Conservation (phyloP, 2,329 filamentous ascomycete species). For the Diaporthe helianthi region DNA sequence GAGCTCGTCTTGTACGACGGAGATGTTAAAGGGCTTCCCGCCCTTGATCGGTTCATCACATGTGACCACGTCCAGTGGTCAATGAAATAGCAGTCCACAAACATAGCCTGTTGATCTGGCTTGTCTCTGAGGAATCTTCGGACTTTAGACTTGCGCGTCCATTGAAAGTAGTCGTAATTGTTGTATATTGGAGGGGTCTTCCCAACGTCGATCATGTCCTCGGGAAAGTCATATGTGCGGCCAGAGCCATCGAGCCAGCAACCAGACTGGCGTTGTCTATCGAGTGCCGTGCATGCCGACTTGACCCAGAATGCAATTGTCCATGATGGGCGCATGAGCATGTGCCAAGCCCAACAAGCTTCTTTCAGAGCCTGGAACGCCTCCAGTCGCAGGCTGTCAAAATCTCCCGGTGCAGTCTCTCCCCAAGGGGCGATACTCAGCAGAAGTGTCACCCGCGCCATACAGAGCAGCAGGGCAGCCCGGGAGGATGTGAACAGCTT, state of each 20-base stretch:
- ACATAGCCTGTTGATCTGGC: too few species aligned
- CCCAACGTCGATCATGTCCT: neutral
- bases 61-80: neutral
- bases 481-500: too few species aligned
- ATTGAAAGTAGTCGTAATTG: neutral
- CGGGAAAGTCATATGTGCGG: neutral
- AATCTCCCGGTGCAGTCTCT: neutral
- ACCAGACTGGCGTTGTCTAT: neutral
- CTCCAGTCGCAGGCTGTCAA: neutral
- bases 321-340: neutral
- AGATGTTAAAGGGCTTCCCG: neutral
- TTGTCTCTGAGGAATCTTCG: too few species aligned
- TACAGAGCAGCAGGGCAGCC: neutral
- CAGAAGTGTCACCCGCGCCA: neutral
- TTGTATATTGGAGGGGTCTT: too few species aligned
- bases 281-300: neutral
- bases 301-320: neutral
- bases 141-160: too few species aligned
- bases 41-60: neutral
- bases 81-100: neutral
- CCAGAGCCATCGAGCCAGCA: neutral
- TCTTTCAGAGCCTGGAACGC: neutral
- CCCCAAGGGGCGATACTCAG: neutral
- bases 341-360: neutral
- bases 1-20: neutral